A percentile compares a stretch with the other conserved stretches of the same genome.
phyloP scores from a whole-genome alignment of 768 basidiomycete species.

The Tylopilus felleus region DNA sequence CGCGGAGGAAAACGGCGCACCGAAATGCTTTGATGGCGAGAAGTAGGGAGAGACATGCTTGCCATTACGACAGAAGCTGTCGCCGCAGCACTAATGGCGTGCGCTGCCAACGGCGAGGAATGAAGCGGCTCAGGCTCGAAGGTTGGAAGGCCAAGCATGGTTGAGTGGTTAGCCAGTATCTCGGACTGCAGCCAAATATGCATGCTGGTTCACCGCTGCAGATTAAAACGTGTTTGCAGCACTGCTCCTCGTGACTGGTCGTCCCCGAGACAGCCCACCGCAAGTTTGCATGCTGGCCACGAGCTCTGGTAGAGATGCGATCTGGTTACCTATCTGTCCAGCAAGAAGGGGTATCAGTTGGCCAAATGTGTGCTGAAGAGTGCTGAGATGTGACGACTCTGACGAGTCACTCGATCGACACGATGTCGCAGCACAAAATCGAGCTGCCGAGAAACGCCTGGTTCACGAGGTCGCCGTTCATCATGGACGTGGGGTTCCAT shows the following conservation, averaged over 20 bases:
- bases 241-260: conserved; percentile 21
- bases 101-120: conserved; percentile 28
- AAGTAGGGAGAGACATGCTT: conserved; percentile 26
- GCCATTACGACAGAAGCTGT: conserved; percentile 32
- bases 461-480: conserved; percentile 6
- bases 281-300: not conserved
- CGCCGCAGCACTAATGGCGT: conserved; percentile 30
- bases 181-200: conserved; percentile 13
- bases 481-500: not conserved
- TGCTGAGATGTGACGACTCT: too few relatives aligned
- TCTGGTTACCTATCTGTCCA: not conserved
- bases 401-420: not conserved
- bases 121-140: conserved; percentile 26
- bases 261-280: conserved; percentile 1
- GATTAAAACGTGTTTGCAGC: conserved; percentile 32
- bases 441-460: conserved; percentile 5
- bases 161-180: conserved; percentile 23
- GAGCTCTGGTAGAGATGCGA: not conserved
- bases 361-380: not conserved
- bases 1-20: conserved; percentile 20
- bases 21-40: conserved; percentile 29
- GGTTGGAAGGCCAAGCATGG: conserved; percentile 32
- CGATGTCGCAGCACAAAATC: not conserved
- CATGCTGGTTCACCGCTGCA: conserved; percentile 24
- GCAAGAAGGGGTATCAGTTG: not conserved